Evolutionary conservation across 768 basidiomycete species (phyloP), one percentile per base, ranked within the genome.

Genomic region (Phlegmacium glaucopus): DNA sequence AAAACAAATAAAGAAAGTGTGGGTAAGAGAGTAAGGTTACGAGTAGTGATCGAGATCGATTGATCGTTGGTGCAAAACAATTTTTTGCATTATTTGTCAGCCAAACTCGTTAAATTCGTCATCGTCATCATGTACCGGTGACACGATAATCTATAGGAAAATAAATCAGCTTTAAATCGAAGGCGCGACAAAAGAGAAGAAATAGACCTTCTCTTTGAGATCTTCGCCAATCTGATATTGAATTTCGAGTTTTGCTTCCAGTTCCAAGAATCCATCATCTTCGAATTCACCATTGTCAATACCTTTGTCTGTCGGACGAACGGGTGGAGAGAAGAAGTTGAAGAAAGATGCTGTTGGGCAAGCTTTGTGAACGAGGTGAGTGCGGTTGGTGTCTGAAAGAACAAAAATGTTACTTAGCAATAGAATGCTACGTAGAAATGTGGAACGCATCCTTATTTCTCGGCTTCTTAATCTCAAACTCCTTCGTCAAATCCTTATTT

Each of bases 201-300:
- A n/a, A 63, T 70, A 6, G 43, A 89, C 90, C 77, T 94, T 90
- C 66, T 97, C 95, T 72, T 97, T 97, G 58, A 98, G 73, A 71
- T 98, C 94, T 74, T 97, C 95, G 37, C 95, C 94, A 58, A 99
- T 87, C 74, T 97, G 94, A 65, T 97, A 97, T 68, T 99, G 95
- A 51, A 93, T 75, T 75, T 97, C 95, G 43, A 99, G 79, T 64
- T 90, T 89, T 65, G 87, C 89, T 65, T 97, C 94, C 37, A 96
- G 76, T 52, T 93, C 94, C 43, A 91, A 90, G 1, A 95, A 78
- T 17, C 91, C 90, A 0, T 92, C 89, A 1, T 86, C 87, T 0
- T 90, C 90, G 15, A 89, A 71, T 3, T 93, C 90, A 18, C 77
- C 82, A 22, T 69, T 75, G 49, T 90, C 87, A 39, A 87, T 66